These are phyloP conservation scores for Paracoccidioides lutzii DNA, from an alignment of 2,329 filamentous ascomycete genomes.

Conservation along the genomic window DNA sequence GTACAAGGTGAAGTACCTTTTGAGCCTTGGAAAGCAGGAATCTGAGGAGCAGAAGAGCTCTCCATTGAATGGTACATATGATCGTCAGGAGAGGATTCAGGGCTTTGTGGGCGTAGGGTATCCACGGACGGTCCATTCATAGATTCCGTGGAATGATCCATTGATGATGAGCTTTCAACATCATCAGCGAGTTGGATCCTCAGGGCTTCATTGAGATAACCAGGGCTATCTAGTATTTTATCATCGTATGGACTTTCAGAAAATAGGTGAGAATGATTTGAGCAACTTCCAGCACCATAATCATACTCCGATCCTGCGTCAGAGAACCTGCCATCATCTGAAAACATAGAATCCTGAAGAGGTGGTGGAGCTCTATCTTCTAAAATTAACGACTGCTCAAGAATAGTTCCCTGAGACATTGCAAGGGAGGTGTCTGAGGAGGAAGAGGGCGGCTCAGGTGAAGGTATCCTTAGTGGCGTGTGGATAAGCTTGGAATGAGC, in stretches of 20 bases:
- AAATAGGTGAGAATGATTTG: constrained; percentile 18
- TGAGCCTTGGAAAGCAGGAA: background rate
- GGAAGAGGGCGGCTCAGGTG: constrained; percentile 15
- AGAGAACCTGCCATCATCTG: constrained; percentile 29
- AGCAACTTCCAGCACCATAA: constrained; percentile 14
- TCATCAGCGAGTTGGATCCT: constrained; percentile 24
- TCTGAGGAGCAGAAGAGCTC: background rate
- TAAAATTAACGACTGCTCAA: constrained; percentile 15
- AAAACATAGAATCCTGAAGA: constrained; percentile 21
- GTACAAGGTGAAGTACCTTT: background rate
- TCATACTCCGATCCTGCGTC: constrained; percentile 30
- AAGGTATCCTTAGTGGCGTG: constrained; percentile 14
- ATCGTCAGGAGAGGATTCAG: constrained; percentile 7
- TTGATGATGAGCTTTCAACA: constrained; percentile 13
- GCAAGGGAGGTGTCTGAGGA: constrained; percentile 17
- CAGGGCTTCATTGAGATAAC: constrained; percentile 28
- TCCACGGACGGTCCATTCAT: background rate
- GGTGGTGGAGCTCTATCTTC: background rate
- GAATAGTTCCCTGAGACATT: constrained; percentile 28
- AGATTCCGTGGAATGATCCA: constrained; percentile 7
- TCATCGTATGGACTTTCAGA: constrained; percentile 18
- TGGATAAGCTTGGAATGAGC: constrained; percentile 20
- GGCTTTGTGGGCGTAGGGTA: constrained; percentile 12
- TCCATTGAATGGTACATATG: background rate
- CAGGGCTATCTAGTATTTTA: constrained; percentile 24